Base-by-base conservation (phyloP, 2,329 filamentous ascomycete genomes). In the Colletotrichum falcatum region DNA sequence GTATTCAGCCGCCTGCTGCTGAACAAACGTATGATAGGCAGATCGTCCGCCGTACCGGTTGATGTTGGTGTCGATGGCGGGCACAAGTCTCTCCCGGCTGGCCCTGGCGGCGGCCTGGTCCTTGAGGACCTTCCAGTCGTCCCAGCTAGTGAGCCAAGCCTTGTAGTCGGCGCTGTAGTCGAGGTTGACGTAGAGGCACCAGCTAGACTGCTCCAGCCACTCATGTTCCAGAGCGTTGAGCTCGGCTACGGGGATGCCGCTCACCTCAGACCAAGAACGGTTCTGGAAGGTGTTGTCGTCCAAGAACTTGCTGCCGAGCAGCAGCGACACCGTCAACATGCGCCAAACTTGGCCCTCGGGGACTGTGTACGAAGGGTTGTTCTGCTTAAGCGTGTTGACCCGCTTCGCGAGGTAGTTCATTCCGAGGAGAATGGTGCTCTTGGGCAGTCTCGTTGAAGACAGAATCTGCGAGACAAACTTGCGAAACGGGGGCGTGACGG, bases 251-350 rank as follows among this genome's bases (percentile, higher is more conserved):
- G 91, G 86, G 74, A 98, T 97, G 72, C 93, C 94, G 81, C 94
- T 97, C 62, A 98, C 95, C 78, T 98, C 95, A 6, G 95, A 94
- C 95, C 95, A 98, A 1, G 95, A 97, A 65, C 94, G 92, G 83
- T 97, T 98, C 86, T 97, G 95, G 82, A 98, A 98, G 7, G 95
- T 98, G 83, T 97, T 97, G 85, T 97, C 95, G 77, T 98, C 95
- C 74, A 97, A 85, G 77, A 97, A 98, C 84, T 98, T 98, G 89
- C 94, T 97, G 71, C 94, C 95, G 63, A 98, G 86, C 61, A 98
- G 88, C 67, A 98, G 84, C 9, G 92, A 90, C 46, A 95, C 92
- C 8, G 94, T 97, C 73, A 97, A 87, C 84, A 97, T 91, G 71
- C 94, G 92, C 87, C 95, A 97, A 65, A 97, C 88, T 78, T 96